These are phyloP conservation scores for Ophiorrhiza pumila DNA, from an alignment of 257 asterid species.

Conservation along the genomic window DNA sequence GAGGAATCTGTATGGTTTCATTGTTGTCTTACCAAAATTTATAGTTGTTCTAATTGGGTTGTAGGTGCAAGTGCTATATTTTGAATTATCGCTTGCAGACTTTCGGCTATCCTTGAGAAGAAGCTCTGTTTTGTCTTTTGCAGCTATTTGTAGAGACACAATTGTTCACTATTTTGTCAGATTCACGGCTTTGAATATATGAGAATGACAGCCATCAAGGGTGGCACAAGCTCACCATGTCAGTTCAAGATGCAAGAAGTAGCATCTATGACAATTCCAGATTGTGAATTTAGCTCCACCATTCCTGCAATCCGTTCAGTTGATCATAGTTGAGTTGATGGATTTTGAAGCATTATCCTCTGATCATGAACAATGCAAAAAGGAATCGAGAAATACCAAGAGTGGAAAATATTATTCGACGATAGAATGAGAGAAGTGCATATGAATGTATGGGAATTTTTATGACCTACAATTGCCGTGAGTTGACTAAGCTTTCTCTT, in stretches of 20 bases:
- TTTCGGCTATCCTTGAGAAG: not conserved
- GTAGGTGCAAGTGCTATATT: not conserved
- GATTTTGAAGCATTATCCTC: not conserved
- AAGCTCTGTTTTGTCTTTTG: slow-evolving; percentile 23
- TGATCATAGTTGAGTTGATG: not conserved
- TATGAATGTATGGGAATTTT: not conserved
- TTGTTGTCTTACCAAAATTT: not conserved
- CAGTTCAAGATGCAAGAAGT: slow-evolving; percentile 6
- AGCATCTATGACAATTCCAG: not conserved
- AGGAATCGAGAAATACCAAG: not conserved
- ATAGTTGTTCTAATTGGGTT: not conserved
- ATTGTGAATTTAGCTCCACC: not conserved
- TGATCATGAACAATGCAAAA: not conserved
- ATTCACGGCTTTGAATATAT: slow-evolving; percentile 54
- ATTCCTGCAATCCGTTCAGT: not conserved
- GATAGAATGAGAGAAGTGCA: not conserved
- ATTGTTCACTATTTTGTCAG: slow-evolving; percentile 65
- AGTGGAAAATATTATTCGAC: not conserved
- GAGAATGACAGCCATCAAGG: slow-evolving; percentile 39
- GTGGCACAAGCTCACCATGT: not conserved
- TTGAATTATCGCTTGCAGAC: not conserved
- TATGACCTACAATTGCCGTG: not conserved
- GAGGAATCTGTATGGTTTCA: not conserved
- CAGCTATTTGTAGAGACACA: slow-evolving; percentile 91
- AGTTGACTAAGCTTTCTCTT: not conserved